These are phyloP conservation scores for Nannochloropsis salina DNA, from an alignment of 108 stramenopile genomes.

Conservation along the genomic window DNA sequence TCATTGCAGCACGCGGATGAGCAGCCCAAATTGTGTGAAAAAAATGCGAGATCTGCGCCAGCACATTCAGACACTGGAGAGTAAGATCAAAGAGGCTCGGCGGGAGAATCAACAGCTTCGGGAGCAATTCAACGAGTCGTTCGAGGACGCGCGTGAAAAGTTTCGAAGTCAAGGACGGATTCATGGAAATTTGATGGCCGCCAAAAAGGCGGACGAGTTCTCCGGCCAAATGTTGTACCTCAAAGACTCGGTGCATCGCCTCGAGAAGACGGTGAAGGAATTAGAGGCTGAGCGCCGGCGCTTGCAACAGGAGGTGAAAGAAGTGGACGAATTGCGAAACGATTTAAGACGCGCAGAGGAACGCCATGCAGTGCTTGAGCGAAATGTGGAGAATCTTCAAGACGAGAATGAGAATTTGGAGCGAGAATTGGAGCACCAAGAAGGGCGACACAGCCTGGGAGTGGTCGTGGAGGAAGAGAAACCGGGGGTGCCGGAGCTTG, in stretches of 20 bases:
- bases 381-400: neutral
- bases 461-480: neutral
- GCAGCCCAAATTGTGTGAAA: neutral
- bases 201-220: neutral
- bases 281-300: constrained; percentile 8
- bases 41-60: neutral
- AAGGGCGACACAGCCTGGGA: neutral
- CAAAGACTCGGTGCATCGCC: neutral
- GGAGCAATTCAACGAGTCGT: neutral
- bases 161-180: constrained; percentile 17
- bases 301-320: neutral
- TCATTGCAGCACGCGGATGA: neutral
- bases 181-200: neutral
- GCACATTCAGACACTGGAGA: neutral
- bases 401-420: neutral
- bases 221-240: neutral
- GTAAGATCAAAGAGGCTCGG: neutral
- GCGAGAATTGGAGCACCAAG: neutral
- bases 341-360: neutral
- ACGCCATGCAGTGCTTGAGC: neutral
- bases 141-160: neutral
- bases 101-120: neutral
- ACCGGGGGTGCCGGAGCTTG: neutral
- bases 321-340: neutral
- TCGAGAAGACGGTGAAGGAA: neutral